Evolutionary conservation across 169 alveolate species (phyloP).

Genomic region (Plasmodium reichenowi): DNA sequence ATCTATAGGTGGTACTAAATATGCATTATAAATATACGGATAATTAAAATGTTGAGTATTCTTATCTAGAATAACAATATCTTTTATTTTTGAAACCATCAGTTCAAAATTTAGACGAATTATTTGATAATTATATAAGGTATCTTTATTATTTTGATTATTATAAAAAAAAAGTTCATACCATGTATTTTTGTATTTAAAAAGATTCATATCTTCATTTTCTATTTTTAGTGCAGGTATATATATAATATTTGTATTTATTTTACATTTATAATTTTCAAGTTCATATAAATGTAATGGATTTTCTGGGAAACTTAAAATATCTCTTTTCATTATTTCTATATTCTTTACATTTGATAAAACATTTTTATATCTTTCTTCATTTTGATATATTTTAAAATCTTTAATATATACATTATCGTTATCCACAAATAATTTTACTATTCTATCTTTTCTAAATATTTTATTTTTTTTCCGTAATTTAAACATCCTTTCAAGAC

Average conservation of each 20-base stretch:
- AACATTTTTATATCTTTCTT: constrained; percentile 38
- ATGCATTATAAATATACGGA: constrained; percentile 71
- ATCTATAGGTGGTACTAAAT: constrained; percentile 49
- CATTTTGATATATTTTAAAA: constrained; percentile 25
- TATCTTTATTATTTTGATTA: constrained; percentile 13
- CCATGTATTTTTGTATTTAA: constrained; percentile 73
- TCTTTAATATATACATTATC: constrained; percentile 24
- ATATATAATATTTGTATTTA: constrained; percentile 16
- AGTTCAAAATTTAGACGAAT: constrained; percentile 64
- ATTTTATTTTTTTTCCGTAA: neutral
- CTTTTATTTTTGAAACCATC: constrained; percentile 42
- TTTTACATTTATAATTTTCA: constrained; percentile 27
- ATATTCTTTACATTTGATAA: constrained; percentile 24
- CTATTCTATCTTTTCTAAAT: constrained; percentile 11
- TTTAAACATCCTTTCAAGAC: neutral
- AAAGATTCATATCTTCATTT: constrained; percentile 38
- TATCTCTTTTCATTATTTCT: constrained; percentile 20
- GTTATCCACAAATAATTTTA: constrained; percentile 16
- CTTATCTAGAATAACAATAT: constrained; percentile 39
- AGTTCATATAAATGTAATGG: constrained; percentile 43
- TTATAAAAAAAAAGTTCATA: constrained; percentile 67
- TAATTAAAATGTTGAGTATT: constrained; percentile 47
- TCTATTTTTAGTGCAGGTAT: constrained; percentile 20
- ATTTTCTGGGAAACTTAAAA: constrained; percentile 34
- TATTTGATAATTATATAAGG: constrained; percentile 24